Percentiles rank a stretch among this genome's conserved stretches.
Conservation (phyloP, 1,284 basidiomycete species). For the Bjerkandera adusta region DNA sequence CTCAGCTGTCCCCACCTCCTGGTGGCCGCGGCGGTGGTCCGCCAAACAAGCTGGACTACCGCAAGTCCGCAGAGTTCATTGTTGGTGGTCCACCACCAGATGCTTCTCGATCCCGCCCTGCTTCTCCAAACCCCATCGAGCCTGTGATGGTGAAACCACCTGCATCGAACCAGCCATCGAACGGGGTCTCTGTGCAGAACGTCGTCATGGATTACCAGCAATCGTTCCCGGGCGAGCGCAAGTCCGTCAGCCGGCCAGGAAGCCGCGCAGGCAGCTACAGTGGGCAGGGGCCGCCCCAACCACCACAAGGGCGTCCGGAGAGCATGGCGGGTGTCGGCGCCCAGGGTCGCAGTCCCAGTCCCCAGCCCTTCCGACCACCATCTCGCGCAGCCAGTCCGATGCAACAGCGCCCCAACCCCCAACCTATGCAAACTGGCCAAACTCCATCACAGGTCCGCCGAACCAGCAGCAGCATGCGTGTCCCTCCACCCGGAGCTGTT, state of each 20-base stretch:
- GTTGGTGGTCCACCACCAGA: conserved; percentile 67
- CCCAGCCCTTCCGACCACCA: conserved; percentile 44
- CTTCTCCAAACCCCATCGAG: conserved; percentile 69
- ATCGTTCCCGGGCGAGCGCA: conserved; percentile 84
- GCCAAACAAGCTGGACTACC: conserved; percentile 46
- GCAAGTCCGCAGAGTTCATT: conserved; percentile 65
- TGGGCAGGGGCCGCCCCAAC: conserved; percentile 24
- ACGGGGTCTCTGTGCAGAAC: conserved; percentile 58
- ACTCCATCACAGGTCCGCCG: conserved; percentile 14
- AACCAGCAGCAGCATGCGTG: conserved; percentile 30
- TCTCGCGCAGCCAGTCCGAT: conserved; percentile 43
- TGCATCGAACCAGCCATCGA: conserved; percentile 41
- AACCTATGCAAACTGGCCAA: conserved; percentile 16
- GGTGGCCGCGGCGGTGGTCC: conserved; percentile 21
- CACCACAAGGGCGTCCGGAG: conserved; percentile 46
- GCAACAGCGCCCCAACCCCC: conserved; percentile 10
- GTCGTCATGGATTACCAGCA: conserved; percentile 80
- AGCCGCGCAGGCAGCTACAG: conserved; percentile 24
- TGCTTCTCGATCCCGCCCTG: conserved; percentile 53
- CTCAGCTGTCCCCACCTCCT: conserved; percentile 24
- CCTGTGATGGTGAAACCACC: conserved; percentile 58
- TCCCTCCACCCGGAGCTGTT: conserved; percentile 17
- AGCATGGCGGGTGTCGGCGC: conserved; percentile 82
- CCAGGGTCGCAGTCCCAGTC: conserved; percentile 63
- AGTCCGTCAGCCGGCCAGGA: conserved; percentile 46